These are phyloP conservation scores for Tylopilus sp. DNA, from an alignment of 1,284 basidiomycete species.

Conservation along the genomic window DNA sequence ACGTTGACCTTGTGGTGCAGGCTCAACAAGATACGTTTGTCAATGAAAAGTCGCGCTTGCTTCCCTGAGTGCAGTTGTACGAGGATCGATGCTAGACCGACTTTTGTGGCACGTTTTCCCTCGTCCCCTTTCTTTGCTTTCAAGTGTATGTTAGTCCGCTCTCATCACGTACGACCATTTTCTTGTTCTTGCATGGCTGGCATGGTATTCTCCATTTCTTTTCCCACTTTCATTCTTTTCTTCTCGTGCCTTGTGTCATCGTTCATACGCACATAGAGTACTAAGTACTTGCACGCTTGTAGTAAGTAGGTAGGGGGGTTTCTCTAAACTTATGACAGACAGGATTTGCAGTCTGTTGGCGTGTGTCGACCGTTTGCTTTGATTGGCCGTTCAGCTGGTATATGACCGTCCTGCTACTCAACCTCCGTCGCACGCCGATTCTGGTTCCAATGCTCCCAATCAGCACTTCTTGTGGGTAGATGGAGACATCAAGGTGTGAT, in stretches of 20 bases:
- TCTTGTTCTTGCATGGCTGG: conserved; percentile 5
- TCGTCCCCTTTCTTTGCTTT: background rate
- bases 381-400: too few species aligned
- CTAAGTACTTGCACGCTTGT: conserved; percentile 15
- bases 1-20: conserved; percentile 3
- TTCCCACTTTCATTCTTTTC: background rate
- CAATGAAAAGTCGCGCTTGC: conserved; percentile 27
- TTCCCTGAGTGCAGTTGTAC: conserved; percentile 15
- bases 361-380: background rate
- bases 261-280: conserved; percentile 8
- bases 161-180: background rate
- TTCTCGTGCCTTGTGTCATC: background rate
- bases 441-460: too few species aligned
- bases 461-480: too few species aligned
- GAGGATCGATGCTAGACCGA: background rate
- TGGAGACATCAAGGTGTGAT: too few species aligned
- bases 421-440: too few species aligned
- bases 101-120: background rate
- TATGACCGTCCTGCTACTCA: too few species aligned
- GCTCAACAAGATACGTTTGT: conserved; percentile 6
- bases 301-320: conserved; percentile 6
- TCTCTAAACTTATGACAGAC: conserved; percentile 14
- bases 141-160: conserved; percentile 1
- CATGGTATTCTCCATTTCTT: conserved; percentile 8
- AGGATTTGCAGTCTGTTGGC: background rate